Evolutionary conservation across 2,329 filamentous ascomycete species (phyloP).

Genomic region (Colletotrichum endophyticum): DNA sequence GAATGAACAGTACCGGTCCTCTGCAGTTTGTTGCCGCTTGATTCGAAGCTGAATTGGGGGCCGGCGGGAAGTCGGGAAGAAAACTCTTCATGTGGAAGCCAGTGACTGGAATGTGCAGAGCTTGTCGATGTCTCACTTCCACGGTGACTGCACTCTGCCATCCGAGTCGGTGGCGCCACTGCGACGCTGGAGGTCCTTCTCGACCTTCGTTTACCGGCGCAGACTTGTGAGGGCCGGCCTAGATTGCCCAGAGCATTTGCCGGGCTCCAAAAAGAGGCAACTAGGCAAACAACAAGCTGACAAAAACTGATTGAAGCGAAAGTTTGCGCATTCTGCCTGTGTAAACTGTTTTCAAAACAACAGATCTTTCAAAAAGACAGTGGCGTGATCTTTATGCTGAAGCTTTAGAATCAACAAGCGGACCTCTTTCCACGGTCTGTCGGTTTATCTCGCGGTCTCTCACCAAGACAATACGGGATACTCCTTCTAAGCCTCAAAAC

Average conservation of each 20-base stretch:
- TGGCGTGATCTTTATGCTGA: neutral
- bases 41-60: neutral
- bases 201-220: neutral
- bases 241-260: neutral
- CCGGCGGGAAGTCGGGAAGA: constrained; percentile 1
- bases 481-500: neutral
- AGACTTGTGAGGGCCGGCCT: neutral
- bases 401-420: neutral
- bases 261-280: neutral
- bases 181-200: neutral
- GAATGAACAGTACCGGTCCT: neutral
- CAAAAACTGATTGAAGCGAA: neutral
- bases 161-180: constrained; percentile 4
- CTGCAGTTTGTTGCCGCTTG: neutral
- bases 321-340: neutral
- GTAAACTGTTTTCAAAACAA: neutral
- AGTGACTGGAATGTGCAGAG: constrained; percentile 3
- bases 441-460: neutral
- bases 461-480: neutral
- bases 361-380: neutral
- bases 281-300: neutral
- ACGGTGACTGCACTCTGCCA: constrained; percentile 6
- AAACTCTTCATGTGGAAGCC: constrained; percentile 13
- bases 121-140: constrained; percentile 14
- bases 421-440: neutral